Base-by-base conservation (phyloP, 768 basidiomycete species). In the Xerocomellus amylosporus region DNA sequence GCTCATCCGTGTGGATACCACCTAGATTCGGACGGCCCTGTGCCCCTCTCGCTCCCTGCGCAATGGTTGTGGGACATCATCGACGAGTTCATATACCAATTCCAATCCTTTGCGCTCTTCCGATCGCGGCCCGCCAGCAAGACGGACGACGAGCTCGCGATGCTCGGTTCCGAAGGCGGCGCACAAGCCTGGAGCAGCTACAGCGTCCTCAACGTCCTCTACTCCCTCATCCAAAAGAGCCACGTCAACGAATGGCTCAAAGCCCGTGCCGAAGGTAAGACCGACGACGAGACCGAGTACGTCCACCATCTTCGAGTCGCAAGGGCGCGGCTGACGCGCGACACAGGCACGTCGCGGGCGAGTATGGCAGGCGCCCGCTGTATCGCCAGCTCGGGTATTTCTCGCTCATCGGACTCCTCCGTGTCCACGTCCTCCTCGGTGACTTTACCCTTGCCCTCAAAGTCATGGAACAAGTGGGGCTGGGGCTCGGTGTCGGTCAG, bases 51-150 rank as follows among this genome's bases (percentile, higher is more conserved):
- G 57, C 84, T 99, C 22, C 96, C 96, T 0, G 92, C 95, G 55
- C 94, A 97, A 70, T 99, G 96, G 96, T 74, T 99, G 8, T 98
- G 95, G 93, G 93, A 96, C 65, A 94, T 95, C 71, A 87, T 96
- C 66, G 93, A 96, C 75, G 93, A 95, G 64, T 95, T 95, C 69
- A 96, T 98, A 62, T 99, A 97, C 74, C 96, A 99, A 70, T 99
- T 94, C 77, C 94, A 96, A 68, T 89, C 90, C 1, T 98, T 97
- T 74, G 91, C 92, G 60, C 84, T 90, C 37, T 98, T 93, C 88
- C 78, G 93, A 49, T 87, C 87, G 17, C 93, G 90, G 64, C 79
- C 86, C 30, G 88, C 90, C 57, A 78, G 79, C 46, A 98, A 97
- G 75, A 83, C 86, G 0, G 93, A 93, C 38, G 96, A 98, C 63